A percentile compares a stretch with the other conserved stretches of the same genome.
These are phyloP conservation scores for Trichoderma pleuroti DNA, from an alignment of 2,329 filamentous ascomycete genomes.

Conservation along the genomic window DNA sequence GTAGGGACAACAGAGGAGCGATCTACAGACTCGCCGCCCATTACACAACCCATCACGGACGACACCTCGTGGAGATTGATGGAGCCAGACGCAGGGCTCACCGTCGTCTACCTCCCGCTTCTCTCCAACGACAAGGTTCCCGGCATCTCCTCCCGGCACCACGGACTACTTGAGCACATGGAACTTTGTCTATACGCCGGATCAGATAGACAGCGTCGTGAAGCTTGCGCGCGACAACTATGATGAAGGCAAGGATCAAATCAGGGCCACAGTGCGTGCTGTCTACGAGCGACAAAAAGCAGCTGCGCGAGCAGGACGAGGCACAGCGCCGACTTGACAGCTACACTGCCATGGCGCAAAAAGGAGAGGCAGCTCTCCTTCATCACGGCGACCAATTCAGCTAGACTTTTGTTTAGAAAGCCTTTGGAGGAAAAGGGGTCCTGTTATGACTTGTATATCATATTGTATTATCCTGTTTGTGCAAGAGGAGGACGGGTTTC, in stretches of 20 bases:
- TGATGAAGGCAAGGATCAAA: conserved; percentile 73
- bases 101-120: conserved; percentile 87
- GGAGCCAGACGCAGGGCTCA: conserved; percentile 76
- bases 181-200: conserved; percentile 95
- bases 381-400: conserved; percentile 66
- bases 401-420: neutral
- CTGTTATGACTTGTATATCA: conserved; percentile 9
- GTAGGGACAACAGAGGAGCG: conserved; percentile 80
- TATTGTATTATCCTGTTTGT: neutral
- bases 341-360: conserved; percentile 45
- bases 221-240: conserved; percentile 83
- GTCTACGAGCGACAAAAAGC: conserved; percentile 93
- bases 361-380: conserved; percentile 53
- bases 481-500: neutral
- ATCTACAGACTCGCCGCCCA: conserved; percentile 50
- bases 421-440: neutral
- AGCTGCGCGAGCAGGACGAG: conserved; percentile 55
- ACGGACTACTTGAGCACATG: conserved; percentile 91
- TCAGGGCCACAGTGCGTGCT: conserved; percentile 73
- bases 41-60: conserved; percentile 55
- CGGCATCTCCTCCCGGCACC: conserved; percentile 78
- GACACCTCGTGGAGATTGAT: conserved; percentile 63
- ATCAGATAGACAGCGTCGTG: conserved; percentile 84
- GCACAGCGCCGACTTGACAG: conserved; percentile 36
- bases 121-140: conserved; percentile 76